Conservation (phyloP, 108 stramenopile genomes). For the Nitzschia palea region DNA sequence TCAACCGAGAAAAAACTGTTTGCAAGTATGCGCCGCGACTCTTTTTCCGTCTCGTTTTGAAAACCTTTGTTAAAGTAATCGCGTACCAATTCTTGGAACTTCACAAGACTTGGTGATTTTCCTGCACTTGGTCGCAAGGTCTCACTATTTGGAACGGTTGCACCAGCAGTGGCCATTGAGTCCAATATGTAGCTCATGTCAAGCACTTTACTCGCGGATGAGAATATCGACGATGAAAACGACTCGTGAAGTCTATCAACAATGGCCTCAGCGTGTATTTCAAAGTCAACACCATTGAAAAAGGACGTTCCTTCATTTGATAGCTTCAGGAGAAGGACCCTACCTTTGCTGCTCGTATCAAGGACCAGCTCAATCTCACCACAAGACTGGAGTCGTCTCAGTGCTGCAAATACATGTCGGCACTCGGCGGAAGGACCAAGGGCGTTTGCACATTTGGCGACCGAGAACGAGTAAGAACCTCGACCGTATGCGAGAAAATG, state of each 20-base stretch:
- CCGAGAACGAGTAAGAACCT: constrained; percentile 75
- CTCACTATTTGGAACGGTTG: not conserved
- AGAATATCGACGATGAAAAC: constrained; percentile 48
- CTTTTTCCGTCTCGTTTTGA: constrained; percentile 1
- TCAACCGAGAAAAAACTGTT: constrained; percentile 13
- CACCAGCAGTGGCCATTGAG: constrained; percentile 33
- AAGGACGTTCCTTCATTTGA: constrained; percentile 41
- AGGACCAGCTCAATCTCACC: constrained; percentile 76
- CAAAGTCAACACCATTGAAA: constrained; percentile 31
- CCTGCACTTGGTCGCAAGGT: not conserved
- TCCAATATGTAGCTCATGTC: constrained; percentile 64
- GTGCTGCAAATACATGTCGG: constrained; percentile 84
- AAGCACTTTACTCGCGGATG: constrained; percentile 63
- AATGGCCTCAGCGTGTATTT: constrained; percentile 16
- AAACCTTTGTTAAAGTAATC: constrained; percentile 47
- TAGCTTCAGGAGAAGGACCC: constrained; percentile 56
- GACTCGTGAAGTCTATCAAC: constrained; percentile 29
- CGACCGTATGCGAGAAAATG: constrained; percentile 69
- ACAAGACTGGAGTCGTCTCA: constrained; percentile 63
- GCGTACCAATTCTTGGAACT: constrained; percentile 60
- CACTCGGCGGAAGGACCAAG: constrained; percentile 75
- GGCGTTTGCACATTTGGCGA: constrained; percentile 57
- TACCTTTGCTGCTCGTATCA: constrained; percentile 50
- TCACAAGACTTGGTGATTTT: constrained; percentile 57
- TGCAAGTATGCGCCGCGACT: not conserved